Conservation (phyloP, 768 basidiomycete genomes). For the Rhodosporidiobolus sp. region DNA sequence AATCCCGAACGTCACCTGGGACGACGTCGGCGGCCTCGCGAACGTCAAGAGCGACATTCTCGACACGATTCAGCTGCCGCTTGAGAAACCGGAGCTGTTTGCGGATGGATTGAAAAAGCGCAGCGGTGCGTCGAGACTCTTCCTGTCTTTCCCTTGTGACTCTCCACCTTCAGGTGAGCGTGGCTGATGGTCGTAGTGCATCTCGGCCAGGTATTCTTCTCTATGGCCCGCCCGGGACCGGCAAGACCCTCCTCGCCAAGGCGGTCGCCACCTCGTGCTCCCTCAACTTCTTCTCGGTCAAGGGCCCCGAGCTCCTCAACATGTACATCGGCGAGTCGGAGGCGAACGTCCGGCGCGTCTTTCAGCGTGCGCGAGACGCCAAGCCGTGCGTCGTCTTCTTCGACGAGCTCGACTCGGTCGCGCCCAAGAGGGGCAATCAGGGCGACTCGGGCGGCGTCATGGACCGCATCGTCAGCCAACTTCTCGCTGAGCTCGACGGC, state of each 20-base stretch:
- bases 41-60: slow-evolving; percentile 86
- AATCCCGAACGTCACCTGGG: slow-evolving; percentile 93
- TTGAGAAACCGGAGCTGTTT: slow-evolving; percentile 78
- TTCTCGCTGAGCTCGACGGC: slow-evolving; percentile 92
- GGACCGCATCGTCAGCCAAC: slow-evolving; percentile 88
- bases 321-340: slow-evolving; percentile 98
- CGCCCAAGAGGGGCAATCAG: slow-evolving; percentile 76
- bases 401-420: slow-evolving; percentile 93
- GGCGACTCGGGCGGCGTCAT: slow-evolving; percentile 91
- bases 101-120: slow-evolving; percentile 86
- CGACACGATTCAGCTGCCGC: slow-evolving; percentile 88
- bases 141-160: slow-evolving; percentile 23
- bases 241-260: slow-evolving; percentile 93
- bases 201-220: slow-evolving; percentile 79
- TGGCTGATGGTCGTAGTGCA: not conserved
- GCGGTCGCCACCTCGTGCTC: slow-evolving; percentile 86
- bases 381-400: slow-evolving; percentile 83
- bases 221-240: slow-evolving; percentile 94
- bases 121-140: slow-evolving; percentile 62
- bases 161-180: no score
- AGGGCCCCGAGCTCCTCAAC: slow-evolving; percentile 91
- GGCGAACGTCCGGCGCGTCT: slow-evolving; percentile 82
- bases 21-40: slow-evolving; percentile 90
- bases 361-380: slow-evolving; percentile 65
- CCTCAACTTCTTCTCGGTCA: slow-evolving; percentile 84